A percentile compares a stretch with the other conserved stretches of the same genome.
Evolutionary conservation across 2,329 filamentous ascomycete species (phyloP).

Genomic region (Paraphaeosphaeria sporulosa): DNA sequence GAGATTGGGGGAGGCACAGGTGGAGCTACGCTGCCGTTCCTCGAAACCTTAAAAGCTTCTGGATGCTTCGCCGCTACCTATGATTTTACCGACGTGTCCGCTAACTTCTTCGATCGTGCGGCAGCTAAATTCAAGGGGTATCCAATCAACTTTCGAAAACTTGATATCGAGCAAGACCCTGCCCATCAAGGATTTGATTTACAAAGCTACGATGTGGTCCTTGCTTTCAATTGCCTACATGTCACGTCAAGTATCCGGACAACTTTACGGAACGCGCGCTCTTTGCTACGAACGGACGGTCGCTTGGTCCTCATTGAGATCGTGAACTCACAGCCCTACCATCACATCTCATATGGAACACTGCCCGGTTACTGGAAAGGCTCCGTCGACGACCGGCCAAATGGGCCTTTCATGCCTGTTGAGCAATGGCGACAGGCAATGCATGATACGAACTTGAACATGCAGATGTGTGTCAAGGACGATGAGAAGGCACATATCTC

Average conservation of each 20-base stretch:
- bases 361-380: constrained; percentile 5
- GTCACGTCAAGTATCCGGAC: constrained; percentile 29
- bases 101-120: constrained; percentile 18
- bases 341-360: constrained; percentile 3
- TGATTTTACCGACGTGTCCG: constrained; percentile 24
- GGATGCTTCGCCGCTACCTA: constrained; percentile 10
- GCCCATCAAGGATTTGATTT: constrained; percentile 27
- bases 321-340: not conserved
- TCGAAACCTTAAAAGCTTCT: constrained; percentile 6
- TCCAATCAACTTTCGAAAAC: constrained; percentile 26
- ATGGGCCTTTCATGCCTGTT: constrained; percentile 4
- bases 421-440: not conserved
- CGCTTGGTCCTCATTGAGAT: constrained; percentile 9
- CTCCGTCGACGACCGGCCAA: constrained; percentile 2
- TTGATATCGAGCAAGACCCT: constrained; percentile 32
- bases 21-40: constrained; percentile 14
- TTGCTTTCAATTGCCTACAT: constrained; percentile 47
- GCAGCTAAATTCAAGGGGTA: constrained; percentile 11
- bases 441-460: not conserved
- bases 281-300: constrained; percentile 22
- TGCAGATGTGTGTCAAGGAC: constrained; percentile 6
- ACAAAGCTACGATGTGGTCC: constrained; percentile 29
- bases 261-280: constrained; percentile 16
- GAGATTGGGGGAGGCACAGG: constrained; percentile 25
- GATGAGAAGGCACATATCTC: constrained; percentile 1